Base-by-base conservation (phyloP, 192 early-diverging fungal genomes). In the Podila horticola region DNA sequence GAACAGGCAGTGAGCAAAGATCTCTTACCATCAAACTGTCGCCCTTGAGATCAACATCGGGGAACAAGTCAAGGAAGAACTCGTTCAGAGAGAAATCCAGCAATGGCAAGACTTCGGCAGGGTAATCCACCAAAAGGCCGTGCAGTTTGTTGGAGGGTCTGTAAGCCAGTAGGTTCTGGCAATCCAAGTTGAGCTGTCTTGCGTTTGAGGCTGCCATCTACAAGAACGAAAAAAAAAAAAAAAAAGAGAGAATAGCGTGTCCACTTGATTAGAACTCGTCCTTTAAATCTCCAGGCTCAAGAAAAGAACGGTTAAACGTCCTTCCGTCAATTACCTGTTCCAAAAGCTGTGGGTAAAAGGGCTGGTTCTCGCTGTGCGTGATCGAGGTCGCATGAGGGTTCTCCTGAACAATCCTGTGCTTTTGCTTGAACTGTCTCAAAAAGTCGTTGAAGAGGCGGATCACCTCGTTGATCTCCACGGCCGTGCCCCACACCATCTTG, bases 101-200 rank as follows among this genome's bases (percentile, higher is more conserved):
- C 30, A 97, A 85, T 0, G 96, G 95, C 76, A 99, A 92, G 34
- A 99, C 94, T 88, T 99, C 97, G 57, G 96, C 93, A 13, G 97
- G 97, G 83, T 97, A 99, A 45, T 95, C 93, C 22, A 96, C 84
- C 51, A 99, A 82, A 76, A 96, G 94, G 71, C 91, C 74, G 85
- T 97, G 97, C 49, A 99, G 84, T 65, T 92, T 89, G n/a, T 82
- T 66, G 38, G 87, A 83, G 8, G 88, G 85, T 55, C 83, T 79
- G 74, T 94, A 97, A 3, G 90, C 88, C 7, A 88, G 74, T 8
- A 99, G 77, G 66, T 99, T 97, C 61, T 84, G 81, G 71, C 95
- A 95, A 71, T 99, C 96, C 65, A 99, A 84, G 84, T 99, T 99
- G 62, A 99, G 77, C 74, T 88, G 91, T 62, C 82, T 87, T n/a